Conservation (phyloP, 1,284 basidiomycete genomes). For the Ceratobasidium papillatum region DNA sequence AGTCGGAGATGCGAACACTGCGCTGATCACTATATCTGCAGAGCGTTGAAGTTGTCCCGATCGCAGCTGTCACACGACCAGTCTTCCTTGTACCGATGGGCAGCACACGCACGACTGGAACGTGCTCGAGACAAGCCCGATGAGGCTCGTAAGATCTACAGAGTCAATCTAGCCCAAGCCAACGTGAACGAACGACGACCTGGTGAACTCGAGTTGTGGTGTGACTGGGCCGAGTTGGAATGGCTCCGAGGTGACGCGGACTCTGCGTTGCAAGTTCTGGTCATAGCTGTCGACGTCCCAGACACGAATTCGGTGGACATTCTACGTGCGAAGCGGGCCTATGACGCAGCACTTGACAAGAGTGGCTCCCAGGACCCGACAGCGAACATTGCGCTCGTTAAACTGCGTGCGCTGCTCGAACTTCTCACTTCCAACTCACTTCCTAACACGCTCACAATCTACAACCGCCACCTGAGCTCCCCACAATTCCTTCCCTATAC, state of each 20-base stretch:
- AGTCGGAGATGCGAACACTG: slow-evolving; percentile 34
- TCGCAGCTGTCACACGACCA: slow-evolving; percentile 68
- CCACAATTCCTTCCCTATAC: slow-evolving; percentile 49
- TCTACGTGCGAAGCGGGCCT: slow-evolving; percentile 65
- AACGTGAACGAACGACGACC: slow-evolving; percentile 44
- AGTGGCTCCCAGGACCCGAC: not conserved
- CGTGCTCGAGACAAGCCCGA: slow-evolving; percentile 71
- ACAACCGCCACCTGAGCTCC: slow-evolving; percentile 39
- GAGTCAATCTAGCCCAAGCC: slow-evolving; percentile 58
- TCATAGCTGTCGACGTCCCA: slow-evolving; percentile 63
- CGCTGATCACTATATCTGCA: slow-evolving; percentile 50
- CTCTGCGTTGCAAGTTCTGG: slow-evolving; percentile 61
- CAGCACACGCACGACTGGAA: slow-evolving; percentile 82
- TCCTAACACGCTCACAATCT: not conserved
- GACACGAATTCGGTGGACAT: slow-evolving; percentile 58
- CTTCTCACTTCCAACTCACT: slow-evolving; percentile 56
- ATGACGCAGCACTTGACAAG: slow-evolving; percentile 34
- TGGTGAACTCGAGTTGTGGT: slow-evolving; percentile 71
- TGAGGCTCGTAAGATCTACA: slow-evolving; percentile 86
- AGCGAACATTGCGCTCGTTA: slow-evolving; percentile 54
- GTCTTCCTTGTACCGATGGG: slow-evolving; percentile 79
- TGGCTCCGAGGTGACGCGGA: slow-evolving; percentile 69
- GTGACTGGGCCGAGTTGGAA: slow-evolving; percentile 91
- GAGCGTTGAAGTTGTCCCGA: slow-evolving; percentile 79
- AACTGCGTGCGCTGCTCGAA: slow-evolving; percentile 70